Conservation (phyloP, 116 monocot species). For the Iris pallida region DNA sequence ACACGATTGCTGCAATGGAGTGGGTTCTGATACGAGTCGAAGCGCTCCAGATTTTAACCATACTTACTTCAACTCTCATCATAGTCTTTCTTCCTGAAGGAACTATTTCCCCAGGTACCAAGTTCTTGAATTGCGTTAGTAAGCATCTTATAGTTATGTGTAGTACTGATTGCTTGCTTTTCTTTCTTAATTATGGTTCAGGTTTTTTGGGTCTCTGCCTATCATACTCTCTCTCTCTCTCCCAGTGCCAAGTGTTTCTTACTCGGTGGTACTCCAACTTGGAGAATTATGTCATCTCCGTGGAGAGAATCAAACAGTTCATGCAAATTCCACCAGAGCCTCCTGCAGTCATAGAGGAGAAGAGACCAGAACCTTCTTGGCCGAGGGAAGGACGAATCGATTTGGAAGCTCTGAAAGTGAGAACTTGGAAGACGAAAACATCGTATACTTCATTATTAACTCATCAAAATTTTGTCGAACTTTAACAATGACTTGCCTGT, state of each 20-base stretch:
- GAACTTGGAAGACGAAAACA: background rate
- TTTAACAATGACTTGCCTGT: background rate
- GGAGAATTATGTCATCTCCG: constrained; percentile 75
- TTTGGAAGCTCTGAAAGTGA: constrained; percentile 54
- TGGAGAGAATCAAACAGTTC: constrained; percentile 72
- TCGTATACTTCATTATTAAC: too few species aligned
- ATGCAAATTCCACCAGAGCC: constrained; percentile 67
- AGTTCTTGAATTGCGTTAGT: background rate
- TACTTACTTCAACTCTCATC: constrained; percentile 51
- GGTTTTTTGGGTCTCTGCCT: constrained; percentile 73
- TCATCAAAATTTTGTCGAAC: background rate
- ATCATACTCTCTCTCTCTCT: constrained; percentile 59
- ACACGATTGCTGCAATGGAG: constrained; percentile 60
- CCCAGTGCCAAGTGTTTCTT: constrained; percentile 46
- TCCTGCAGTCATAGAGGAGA: constrained; percentile 39
- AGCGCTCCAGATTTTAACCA: constrained; percentile 48
- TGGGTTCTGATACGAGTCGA: constrained; percentile 78
- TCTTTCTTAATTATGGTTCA: constrained; percentile 12
- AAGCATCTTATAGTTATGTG: too few species aligned
- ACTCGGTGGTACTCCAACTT: constrained; percentile 66
- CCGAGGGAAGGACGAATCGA: constrained; percentile 62
- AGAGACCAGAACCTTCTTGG: constrained; percentile 60
- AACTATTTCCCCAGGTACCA: constrained; percentile 49
- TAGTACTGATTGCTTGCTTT: background rate
- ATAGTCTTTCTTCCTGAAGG: constrained; percentile 55